These are phyloP conservation scores for Fusarium euwallaceae DNA, from an alignment of 2,329 filamentous ascomycete genomes.

Conservation along the genomic window DNA sequence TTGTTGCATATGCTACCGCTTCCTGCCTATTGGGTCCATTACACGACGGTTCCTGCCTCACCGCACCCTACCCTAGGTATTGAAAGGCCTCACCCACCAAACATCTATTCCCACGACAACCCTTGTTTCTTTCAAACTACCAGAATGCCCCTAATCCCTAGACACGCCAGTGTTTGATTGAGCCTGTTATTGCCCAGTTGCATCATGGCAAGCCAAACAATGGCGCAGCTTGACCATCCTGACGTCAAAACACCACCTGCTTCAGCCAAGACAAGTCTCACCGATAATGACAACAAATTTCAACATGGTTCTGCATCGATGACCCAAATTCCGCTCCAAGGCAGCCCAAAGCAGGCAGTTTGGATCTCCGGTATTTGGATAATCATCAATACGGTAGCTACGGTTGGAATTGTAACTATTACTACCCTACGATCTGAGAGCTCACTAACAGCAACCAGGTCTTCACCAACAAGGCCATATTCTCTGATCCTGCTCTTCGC, in stretches of 20 bases:
- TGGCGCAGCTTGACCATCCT: not conserved
- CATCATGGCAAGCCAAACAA: not conserved
- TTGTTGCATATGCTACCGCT: not conserved
- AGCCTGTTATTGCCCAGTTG: not conserved
- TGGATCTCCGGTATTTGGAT: conserved; percentile 60
- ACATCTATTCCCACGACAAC: not conserved
- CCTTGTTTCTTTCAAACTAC: not conserved
- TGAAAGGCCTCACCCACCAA: not conserved
- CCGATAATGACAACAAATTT: not conserved
- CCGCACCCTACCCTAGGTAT: not conserved
- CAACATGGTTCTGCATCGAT: not conserved
- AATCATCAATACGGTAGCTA: conserved; percentile 71
- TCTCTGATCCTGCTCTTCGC: conserved; percentile 69
- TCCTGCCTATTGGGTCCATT: not conserved
- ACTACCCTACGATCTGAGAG: no score
- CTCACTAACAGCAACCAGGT: conserved; percentile 59
- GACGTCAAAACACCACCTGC: not conserved
- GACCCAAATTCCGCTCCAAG: not conserved
- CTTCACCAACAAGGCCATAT: conserved; percentile 79
- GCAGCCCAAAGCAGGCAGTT: not conserved
- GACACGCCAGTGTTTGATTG: not conserved
- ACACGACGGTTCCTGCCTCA: not conserved
- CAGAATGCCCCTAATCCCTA: not conserved
- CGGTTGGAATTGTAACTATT: conserved; percentile 54
- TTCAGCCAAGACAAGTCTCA: not conserved